These are phyloP conservation scores for Parascedosporium putredinis DNA, from an alignment of 2,329 filamentous ascomycete species.

Conservation along the genomic window DNA sequence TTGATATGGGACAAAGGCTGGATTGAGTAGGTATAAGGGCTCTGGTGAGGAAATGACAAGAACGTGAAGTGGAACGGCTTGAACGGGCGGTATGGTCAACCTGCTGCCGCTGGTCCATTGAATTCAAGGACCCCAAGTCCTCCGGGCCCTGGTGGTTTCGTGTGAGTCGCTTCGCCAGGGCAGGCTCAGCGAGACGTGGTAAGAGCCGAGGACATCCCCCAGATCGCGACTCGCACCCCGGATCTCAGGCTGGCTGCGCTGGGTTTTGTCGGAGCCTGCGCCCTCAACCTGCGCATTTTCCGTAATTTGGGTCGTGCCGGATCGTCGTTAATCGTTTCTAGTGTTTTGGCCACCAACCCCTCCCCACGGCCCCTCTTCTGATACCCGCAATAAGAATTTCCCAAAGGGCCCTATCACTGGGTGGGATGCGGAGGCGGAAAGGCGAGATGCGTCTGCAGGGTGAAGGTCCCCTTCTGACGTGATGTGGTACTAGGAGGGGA, in stretches of 20 bases:
- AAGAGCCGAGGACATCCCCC: neutral
- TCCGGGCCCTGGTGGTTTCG: neutral
- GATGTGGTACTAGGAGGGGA: neutral
- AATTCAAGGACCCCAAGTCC: neutral
- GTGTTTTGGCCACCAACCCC: neutral
- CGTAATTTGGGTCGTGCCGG: neutral
- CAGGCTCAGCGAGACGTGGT: neutral
- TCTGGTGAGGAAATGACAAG: no score
- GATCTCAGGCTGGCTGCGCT: neutral
- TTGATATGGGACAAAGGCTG: no score
- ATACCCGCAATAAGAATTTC: neutral
- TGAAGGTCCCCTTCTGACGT: neutral
- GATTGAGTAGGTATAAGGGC: no score
- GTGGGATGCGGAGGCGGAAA: neutral
- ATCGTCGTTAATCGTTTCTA: constrained; percentile 4
- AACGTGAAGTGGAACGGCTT: no score
- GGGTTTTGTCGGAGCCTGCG: neutral
- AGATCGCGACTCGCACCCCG: neutral
- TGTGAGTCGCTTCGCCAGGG: neutral
- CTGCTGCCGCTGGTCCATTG: neutral
- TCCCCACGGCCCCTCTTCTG: neutral
- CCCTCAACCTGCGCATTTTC: neutral
- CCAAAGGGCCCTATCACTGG: no score
- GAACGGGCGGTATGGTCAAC: no score
- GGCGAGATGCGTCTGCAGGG: no score